Evolutionary conservation across 345 rosid species (phyloP), one percentile per base, ranked within the genome.

Genomic region (Cardamine chenopodiifolia): DNA sequence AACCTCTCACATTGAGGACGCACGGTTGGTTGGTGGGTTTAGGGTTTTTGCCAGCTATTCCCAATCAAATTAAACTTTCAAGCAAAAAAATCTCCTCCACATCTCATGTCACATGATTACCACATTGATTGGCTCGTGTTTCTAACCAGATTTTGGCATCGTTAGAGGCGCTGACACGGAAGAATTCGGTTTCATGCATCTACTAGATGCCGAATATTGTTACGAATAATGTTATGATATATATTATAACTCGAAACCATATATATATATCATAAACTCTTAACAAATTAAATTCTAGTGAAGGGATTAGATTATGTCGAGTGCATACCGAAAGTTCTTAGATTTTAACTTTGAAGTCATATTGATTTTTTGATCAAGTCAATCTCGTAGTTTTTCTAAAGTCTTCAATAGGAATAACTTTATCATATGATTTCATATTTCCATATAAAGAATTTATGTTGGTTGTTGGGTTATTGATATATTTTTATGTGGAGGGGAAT

Each of bases 31-130:
- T 76, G 74, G 70, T 76, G 70, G 13, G 59, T 76, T 62, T 62
- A 76, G 79, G 70, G 58, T 62, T 69, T 69, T 68, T 74, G 72
- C 67, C 72, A 74, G 78, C 78, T 53, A 66, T 57, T n/a, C 7
- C 68, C 62, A 68, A 58, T 6, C 56, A 17, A 45, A 44, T 44
- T 6, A n/a, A 47, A 67, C 54, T 59, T 40, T 20, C 1, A 59
- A 50, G 20, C 28, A 8, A 42, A 59, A 13, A 74, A 35, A 49
- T 68, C 73, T 68, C 68, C 37, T 49, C 66, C 68, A 58, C 53
- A 75, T 10, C 45, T 66, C 59, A 17, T 61, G 13, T 62, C 75
- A 71, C 71, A 73, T 73, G 77, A 55, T 64, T n/a, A 45, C 48
- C 66, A 74, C 73, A 66, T 74, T 59, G 45, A 49, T 49, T 58